Base-by-base conservation (phyloP, 257 asterid genomes). In the Capsicum rhomboideum region DNA sequence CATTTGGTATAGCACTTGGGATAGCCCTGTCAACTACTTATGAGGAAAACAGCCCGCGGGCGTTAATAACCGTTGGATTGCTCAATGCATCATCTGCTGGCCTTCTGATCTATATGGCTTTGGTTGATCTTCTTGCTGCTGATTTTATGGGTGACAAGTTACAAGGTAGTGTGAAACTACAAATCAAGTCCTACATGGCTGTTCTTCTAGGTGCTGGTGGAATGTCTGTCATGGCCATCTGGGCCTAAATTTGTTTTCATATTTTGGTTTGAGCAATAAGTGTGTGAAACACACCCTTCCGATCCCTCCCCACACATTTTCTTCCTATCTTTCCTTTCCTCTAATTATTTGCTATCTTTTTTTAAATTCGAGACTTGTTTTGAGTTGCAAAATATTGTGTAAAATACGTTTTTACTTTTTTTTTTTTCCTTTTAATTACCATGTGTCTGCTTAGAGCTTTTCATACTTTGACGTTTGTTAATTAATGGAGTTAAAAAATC, bases 191-290 rank as follows among this genome's bases (percentile, higher is more conserved):
- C 9, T 87, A 63, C 44, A 29, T 84, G 4, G 90, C 88, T 12
- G 90, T 88, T 81, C 84, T 88, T 44, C 26, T 88, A 16, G 89
- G 91, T 12, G 88, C 85, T 8, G 91, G 90, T 7, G 89, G 94
- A 23, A 91, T 93, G 97, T 92, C 97, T 6, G 80, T 93, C 49
- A 90, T 93, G 97, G 95, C 97, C 10, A 89, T 80, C 63, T 93
- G 97, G 97, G 94, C 96, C n/a, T 74, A 72, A 14, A 21, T 46
- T 74, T 46, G 37, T 63, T 3, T n/a, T 20, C 20, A 1, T 37
- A 4, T 0, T 8, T 40, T 40, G 5, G 44, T 72, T 42, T 44
- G 29, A 7, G 40, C 5, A 72, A 12, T 12, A 21, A 72, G 37
- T 72, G 53, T 72, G 56, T n/a, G 17, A n/a, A n/a, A 29, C 12